Evolutionary conservation across 352 stramenopile species (phyloP), one percentile per base, ranked within the genome.

Genomic region (Phytophthora meadii): DNA sequence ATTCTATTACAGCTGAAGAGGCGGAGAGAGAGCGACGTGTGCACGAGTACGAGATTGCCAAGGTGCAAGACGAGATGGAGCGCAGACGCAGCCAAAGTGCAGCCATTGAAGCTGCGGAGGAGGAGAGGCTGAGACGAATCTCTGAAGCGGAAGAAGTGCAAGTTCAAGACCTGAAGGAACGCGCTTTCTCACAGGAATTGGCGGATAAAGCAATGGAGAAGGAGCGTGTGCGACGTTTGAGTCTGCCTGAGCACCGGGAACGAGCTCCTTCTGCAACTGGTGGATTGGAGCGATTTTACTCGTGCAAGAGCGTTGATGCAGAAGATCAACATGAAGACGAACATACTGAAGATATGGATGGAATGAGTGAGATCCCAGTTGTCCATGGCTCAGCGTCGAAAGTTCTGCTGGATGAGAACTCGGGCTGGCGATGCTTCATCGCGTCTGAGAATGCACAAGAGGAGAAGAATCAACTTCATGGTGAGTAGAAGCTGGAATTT

Each of bases 11-110:
- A 0, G 80, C 77, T 3, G 82, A 80, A 19, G 76, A 91, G 27
- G 76, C 87, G 44, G 84, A 93, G 55, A 74, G 86, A 28, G 76
- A 87, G 50, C 81, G 82, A 2, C 81, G 84, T 25, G 69, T 93
- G 53, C 75, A 70, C 42, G 82, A 91, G 61, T 79, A 88, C 37
- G 81, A 93, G 41, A 45, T 91, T 39, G 68, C 81, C 28, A 82
- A 84, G 24, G 70, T 88, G 44, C 77, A 92, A 56, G 77, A 89
- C 28, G 72, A 92, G 59, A 58, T 92, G 25, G 49, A 87, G 14
- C 83, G 83, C 25, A 69, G 76, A 54, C 77, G 63, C n/a, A 81
- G 68, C 56, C 70, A 82, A 41, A 65, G 49, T 7, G 65, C 68
- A 32, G 81, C 81, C 4, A 67, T 71, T 12, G 60, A 76, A 36